Conservation (phyloP, 805 yeast species). For the Candida insectorum region DNA sequence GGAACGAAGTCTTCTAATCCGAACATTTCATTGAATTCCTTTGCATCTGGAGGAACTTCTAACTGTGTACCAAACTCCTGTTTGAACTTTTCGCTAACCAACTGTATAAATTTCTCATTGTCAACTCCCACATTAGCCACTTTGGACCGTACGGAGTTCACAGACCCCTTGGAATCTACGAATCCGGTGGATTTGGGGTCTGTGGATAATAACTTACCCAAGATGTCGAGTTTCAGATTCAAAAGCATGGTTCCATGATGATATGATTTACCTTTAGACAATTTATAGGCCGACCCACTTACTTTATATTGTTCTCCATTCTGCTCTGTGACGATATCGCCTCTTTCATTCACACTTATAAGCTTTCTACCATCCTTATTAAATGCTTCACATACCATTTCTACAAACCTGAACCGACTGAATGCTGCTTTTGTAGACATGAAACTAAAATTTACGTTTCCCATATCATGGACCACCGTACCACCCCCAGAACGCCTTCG, state of each 20-base stretch:
- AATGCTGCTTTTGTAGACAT: conserved; percentile 69
- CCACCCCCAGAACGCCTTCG: conserved; percentile 94
- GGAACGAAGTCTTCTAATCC: conserved; percentile 29
- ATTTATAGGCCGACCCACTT: conserved; percentile 90
- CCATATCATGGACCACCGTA: conserved; percentile 89
- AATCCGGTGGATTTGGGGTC: conserved; percentile 35
- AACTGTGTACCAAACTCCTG: conserved; percentile 20
- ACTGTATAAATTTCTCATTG: conserved; percentile 43
- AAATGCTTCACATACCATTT: conserved; percentile 35
- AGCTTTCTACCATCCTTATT: conserved; percentile 15
- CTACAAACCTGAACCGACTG: conserved; percentile 52
- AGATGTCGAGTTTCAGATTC: conserved; percentile 54
- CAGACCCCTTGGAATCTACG: conserved; percentile 48
- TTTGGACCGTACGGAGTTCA: conserved; percentile 77
- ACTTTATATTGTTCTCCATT: conserved; percentile 49
- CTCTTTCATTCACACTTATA: conserved; percentile 63
- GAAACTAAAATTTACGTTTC: conserved; percentile 83
- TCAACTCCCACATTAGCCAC: conserved; percentile 62
- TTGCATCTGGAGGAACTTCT: conserved; percentile 12
- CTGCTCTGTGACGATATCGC: conserved; percentile 62
- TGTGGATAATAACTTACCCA: conserved; percentile 58
- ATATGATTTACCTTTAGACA: conserved; percentile 75
- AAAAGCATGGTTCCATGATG: conserved; percentile 97
- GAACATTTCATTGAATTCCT: conserved; percentile 29
- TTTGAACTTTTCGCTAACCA: conserved; percentile 41